Evolutionary conservation across 208 protist genomes (phyloP).

Genomic region (Novymonas esmeraldas): DNA sequence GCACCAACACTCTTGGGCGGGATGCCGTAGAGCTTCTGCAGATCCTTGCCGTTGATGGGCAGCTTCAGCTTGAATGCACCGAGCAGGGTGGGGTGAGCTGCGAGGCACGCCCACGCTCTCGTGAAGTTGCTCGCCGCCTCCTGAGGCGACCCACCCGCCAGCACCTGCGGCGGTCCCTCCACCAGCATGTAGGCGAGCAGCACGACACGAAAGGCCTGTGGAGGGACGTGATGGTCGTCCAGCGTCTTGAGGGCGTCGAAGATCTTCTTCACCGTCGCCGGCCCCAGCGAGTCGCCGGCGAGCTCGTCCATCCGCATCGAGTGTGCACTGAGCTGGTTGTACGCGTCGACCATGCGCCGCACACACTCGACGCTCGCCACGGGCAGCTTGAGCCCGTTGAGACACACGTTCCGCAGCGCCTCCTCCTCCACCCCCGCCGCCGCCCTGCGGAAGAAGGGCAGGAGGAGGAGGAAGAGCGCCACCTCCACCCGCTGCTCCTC

Average conservation of each 20-base stretch:
- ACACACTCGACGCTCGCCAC: conserved; percentile 50
- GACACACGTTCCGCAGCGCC: conserved; percentile 61
- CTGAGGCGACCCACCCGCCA: not conserved
- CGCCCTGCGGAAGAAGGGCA: conserved; percentile 57
- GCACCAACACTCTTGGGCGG: conserved; percentile 51
- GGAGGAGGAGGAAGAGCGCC: conserved; percentile 44
- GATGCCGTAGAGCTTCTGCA: conserved; percentile 49
- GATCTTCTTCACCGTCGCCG: conserved; percentile 39
- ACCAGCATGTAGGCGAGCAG: conserved; percentile 59
- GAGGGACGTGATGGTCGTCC: conserved; percentile 55
- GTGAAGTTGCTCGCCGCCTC: conserved; percentile 12
- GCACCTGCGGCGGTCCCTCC: conserved; percentile 26
- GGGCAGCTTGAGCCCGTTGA: conserved; percentile 85
- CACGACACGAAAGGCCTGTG: conserved; percentile 55
- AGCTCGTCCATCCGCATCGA: conserved; percentile 32
- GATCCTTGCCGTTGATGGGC: conserved; percentile 72
- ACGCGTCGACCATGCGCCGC: conserved; percentile 67
- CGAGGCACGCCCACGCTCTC: conserved; percentile 40
- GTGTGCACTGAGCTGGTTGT: conserved; percentile 45
- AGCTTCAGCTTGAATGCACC: conserved; percentile 44
- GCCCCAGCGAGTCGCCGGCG: conserved; percentile 9
- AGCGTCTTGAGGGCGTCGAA: conserved; percentile 61
- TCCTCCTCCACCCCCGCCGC: conserved; percentile 40
- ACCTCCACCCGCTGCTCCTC: conserved; percentile 29
- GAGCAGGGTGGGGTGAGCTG: conserved; percentile 45